Base-by-base conservation (phyloP, 2,329 filamentous ascomycete species). In the Fusarium coicis region DNA sequence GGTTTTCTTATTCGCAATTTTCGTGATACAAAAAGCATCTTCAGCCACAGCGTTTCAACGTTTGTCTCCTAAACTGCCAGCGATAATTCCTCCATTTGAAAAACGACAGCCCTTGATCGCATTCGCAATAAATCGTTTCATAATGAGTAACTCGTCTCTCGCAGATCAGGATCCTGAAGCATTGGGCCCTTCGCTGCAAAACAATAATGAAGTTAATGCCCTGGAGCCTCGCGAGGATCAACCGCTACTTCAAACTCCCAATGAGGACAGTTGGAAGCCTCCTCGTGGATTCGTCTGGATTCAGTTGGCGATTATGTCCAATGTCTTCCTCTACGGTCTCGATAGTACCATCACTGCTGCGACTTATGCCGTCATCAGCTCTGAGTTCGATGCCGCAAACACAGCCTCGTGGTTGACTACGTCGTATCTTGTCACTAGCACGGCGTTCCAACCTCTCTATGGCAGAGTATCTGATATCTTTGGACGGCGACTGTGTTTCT, bases 371-470 rank as follows among this genome's bases (percentile, higher is more conserved):
- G 89, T 93, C 59, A 93, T 94, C 72, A 92, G 91, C 50, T 93
- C 91, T n/a, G 88, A 93, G 74, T 94, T 94, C 77, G 85, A 89
- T 70, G 88, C 92, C 7, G 91, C 91, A 16, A 93, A 94, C 77
- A 89, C 90, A 16, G 92, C 92, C 3, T 93, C 92, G 1, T 94
- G 92, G 92, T 83, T 94, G 28, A 93, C 91, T 2, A 94, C 92
- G 0, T 89, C 91, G 1, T 94, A 93, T 76, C 85, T 94, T 28
- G 84, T 94, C 64, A 93, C 92, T 1, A 91, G 88, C 10, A 93
- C 92, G 2, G 91, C 91, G 4, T 92, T 93, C 59, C 90, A 93
- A 78, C 92, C 92, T 1, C 84, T 94, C 1, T 93, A 93, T 75
- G 92, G 92, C 3, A 88, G 92, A 3, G 84, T 93, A 7, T 93